phyloP scores from a whole-genome alignment of 345 rosid species.

The Geranium rotundifolium region DNA sequence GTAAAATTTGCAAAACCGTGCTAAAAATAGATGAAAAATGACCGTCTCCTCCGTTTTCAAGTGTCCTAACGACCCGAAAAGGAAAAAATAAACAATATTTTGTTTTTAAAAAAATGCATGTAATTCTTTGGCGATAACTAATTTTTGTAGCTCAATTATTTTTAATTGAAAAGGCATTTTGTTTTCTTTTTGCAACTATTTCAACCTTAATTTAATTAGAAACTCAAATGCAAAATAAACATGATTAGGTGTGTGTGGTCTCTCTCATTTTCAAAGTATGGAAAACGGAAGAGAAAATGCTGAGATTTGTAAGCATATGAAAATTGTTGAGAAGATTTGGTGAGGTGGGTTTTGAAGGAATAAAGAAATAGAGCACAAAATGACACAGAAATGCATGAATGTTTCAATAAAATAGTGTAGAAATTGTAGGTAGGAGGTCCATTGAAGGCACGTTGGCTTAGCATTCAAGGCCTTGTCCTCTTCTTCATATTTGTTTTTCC shows the following conservation, averaged over 20 bases:
- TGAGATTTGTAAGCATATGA: neutral
- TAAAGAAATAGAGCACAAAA: neutral
- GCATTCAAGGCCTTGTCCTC: slow-evolving; percentile 1
- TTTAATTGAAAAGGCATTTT: too few species aligned
- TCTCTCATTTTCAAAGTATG: neutral
- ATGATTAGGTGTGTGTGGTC: neutral
- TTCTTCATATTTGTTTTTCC: neutral
- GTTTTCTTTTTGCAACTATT: too few species aligned
- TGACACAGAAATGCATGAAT: neutral
- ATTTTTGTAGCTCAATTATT: too few species aligned
- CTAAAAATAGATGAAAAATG: too few species aligned
- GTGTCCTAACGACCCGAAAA: too few species aligned
- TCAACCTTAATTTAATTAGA: too few species aligned
- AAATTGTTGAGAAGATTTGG: neutral
- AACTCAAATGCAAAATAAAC: too few species aligned
- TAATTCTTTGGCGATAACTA: too few species aligned
- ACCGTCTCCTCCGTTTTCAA: too few species aligned
- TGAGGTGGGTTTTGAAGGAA: neutral
- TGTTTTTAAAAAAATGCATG: too few species aligned
- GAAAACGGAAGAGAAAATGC: neutral
- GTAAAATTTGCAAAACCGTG: too few species aligned
- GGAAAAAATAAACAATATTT: too few species aligned
- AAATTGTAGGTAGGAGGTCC: neutral
- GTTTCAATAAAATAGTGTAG: neutral
- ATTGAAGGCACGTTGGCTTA: slow-evolving; percentile 12